Percentiles rank a stretch among this genome's conserved stretches.
phyloP scores from a whole-genome alignment of 192 early-diverging fungal species.

The Podila epicladia region DNA sequence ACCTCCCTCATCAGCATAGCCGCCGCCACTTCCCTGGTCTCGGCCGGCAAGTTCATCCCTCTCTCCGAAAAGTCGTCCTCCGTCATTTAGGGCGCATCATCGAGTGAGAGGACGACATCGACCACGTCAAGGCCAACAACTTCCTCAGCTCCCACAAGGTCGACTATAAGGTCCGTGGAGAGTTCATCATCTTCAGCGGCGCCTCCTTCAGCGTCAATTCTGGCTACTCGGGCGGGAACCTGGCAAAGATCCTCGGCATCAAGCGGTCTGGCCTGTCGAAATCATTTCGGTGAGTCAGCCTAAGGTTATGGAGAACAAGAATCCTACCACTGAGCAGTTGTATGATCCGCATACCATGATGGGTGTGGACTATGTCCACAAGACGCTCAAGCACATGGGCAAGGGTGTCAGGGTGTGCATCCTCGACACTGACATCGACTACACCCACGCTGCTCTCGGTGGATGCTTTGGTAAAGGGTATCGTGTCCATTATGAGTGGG shows the following conservation, averaged over 20 bases:
- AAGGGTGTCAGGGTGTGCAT: conserved; percentile 72
- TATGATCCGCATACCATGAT: conserved; percentile 56
- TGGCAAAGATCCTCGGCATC: conserved; percentile 15
- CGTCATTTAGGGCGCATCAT: background rate
- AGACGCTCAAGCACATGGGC: conserved; percentile 61
- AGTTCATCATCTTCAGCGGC: conserved; percentile 47
- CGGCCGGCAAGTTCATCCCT: background rate
- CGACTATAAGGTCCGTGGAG: conserved; percentile 13
- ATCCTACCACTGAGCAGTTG: conserved; percentile 2
- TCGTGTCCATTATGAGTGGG: conserved; percentile 63
- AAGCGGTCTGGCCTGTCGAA: conserved; percentile 59
- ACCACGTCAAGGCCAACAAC: background rate
- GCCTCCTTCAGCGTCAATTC: conserved; percentile 35
- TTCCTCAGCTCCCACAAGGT: background rate
- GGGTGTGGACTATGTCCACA: conserved; percentile 58
- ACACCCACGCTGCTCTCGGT: conserved; percentile 68
- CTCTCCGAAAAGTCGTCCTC: background rate
- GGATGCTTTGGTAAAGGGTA: conserved; percentile 67
- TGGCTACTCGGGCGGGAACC: conserved; percentile 6
- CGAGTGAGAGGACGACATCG: background rate
- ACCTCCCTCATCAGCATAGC: background rate
- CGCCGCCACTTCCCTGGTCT: background rate
- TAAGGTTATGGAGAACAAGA: conserved; percentile 4
- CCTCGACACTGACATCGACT: conserved; percentile 74
- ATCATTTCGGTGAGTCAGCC: conserved; percentile 16